These are phyloP conservation scores for Fusarium foetens DNA, from an alignment of 2,329 filamentous ascomycete genomes.

Conservation along the genomic window DNA sequence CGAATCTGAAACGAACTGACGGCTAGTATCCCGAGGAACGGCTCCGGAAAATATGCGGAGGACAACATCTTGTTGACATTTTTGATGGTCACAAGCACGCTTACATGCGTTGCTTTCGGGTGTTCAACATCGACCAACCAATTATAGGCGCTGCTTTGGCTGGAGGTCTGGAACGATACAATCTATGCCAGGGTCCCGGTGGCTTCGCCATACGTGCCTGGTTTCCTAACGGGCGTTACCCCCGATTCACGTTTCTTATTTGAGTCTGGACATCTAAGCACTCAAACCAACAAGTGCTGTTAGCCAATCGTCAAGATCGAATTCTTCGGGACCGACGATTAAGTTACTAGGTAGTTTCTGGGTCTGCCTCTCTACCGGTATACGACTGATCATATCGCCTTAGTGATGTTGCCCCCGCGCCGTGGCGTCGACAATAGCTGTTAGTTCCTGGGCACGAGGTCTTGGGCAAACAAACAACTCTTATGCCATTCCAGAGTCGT, in stretches of 20 bases:
- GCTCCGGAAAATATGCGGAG: not conserved
- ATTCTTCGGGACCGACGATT: not conserved
- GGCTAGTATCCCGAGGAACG: not conserved
- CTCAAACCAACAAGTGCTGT: fast-evolving
- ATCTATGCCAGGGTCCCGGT: not conserved
- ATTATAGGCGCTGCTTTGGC: fast-evolving
- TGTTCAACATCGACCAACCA: not conserved
- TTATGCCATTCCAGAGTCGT: not conserved
- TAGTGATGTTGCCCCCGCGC: not conserved
- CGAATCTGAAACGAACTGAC: not conserved
- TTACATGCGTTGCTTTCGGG: fast-evolving
- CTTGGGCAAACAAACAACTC: not conserved
- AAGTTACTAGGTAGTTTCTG: fast-evolving
- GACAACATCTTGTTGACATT: fast-evolving
- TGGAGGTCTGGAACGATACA: not conserved
- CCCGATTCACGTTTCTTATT: not conserved
- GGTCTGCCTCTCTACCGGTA: not conserved
- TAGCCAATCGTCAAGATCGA: not conserved
- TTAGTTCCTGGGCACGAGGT: not conserved
- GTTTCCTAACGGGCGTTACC: not conserved
- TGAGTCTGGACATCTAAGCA: not conserved
- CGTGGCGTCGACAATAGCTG: not conserved
- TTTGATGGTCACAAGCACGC: fast-evolving
- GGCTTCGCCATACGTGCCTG: not conserved
- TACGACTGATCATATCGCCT: not conserved